A percentile compares a stretch with the other conserved stretches of the same genome.
phyloP scores from a whole-genome alignment of 257 asterid species.

The Solanum corneliomulleri region DNA sequence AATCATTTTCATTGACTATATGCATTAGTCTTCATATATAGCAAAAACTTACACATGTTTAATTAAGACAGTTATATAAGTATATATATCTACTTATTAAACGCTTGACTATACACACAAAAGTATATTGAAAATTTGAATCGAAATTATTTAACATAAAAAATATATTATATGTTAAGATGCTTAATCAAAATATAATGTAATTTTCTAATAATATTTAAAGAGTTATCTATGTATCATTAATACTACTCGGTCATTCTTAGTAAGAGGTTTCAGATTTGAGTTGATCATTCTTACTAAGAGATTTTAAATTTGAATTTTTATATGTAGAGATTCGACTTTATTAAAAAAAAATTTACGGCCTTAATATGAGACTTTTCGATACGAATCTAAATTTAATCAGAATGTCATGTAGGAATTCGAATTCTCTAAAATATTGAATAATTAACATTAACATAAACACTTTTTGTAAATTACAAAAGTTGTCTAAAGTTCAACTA shows the following conservation, averaged over 20 bases:
- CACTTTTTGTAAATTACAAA: neutral
- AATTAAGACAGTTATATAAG: too few relatives aligned
- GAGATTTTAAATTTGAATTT: neutral
- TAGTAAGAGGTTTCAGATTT: neutral
- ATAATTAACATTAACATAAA: neutral
- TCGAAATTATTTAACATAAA: neutral
- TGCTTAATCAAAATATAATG: neutral
- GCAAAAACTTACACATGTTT: too few relatives aligned
- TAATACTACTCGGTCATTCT: neutral
- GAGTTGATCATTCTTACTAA: neutral
- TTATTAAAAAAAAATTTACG: too few relatives aligned
- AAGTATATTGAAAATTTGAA: neutral
- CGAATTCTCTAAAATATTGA: neutral
- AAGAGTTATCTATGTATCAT: neutral
- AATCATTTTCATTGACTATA: neutral
- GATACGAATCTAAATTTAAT: too few relatives aligned
- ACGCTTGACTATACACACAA: neutral
- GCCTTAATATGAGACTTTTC: too few relatives aligned
- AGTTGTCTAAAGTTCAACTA: neutral
- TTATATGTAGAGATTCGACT: too few relatives aligned
- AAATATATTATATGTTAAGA: neutral
- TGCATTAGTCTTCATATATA: too few relatives aligned
- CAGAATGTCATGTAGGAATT: rapidly evolving
- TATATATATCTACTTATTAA: neutral
- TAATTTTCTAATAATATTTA: neutral